These are phyloP conservation scores for Castanea crenata DNA, from an alignment of 306 rosid genomes.

Conservation along the genomic window DNA sequence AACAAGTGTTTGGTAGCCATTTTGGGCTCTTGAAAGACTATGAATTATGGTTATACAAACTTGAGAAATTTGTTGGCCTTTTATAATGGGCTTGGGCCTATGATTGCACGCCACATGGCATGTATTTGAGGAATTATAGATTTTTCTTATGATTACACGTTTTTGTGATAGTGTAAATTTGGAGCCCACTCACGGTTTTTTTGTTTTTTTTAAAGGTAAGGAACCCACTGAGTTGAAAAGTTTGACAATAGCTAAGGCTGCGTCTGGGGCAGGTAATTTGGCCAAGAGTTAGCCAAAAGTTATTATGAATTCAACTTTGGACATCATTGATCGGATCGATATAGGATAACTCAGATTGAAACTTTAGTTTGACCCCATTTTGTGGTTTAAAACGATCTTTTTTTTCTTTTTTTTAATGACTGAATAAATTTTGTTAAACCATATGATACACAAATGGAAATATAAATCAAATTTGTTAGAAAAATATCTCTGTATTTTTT, in stretches of 20 bases:
- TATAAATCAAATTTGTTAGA: no score
- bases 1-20: constrained; percentile 23
- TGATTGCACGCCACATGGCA: background rate
- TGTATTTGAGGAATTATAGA: no score
- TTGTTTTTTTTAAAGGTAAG: background rate
- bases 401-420: no score
- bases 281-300: background rate
- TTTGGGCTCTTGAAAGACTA: background rate
- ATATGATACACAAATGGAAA: no score
- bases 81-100: constrained; percentile 13
- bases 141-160: no score
- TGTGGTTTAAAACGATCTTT: background rate
- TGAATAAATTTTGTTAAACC: no score
- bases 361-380: background rate
- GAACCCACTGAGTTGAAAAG: background rate
- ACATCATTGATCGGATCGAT: background rate
- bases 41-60: background rate
- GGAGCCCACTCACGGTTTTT: background rate
- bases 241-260: background rate
- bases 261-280: background rate
- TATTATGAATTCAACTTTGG: background rate
- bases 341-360: no score
- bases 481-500: no score
- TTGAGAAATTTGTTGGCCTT: background rate
- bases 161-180: background rate